phyloP scores from a whole-genome alignment of 176 grass and related monocot genomes.

The Metroxylon sagu region DNA sequence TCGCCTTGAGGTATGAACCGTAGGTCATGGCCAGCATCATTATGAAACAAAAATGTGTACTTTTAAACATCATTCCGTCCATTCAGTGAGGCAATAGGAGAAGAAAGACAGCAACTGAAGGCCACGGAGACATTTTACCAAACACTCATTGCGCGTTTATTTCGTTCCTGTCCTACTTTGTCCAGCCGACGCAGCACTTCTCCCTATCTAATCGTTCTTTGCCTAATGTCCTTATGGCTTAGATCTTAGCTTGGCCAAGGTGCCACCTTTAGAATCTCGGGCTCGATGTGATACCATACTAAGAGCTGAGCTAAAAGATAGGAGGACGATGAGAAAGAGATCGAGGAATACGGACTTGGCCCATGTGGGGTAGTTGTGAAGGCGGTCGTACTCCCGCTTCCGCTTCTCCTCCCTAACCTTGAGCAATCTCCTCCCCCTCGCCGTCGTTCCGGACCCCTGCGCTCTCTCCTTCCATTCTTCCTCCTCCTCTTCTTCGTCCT shows the following conservation, averaged over 20 bases:
- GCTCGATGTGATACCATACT: background rate
- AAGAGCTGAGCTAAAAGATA: background rate
- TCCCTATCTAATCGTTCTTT: too few species aligned
- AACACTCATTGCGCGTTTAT: background rate
- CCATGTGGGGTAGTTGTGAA: slow-evolving; percentile 71
- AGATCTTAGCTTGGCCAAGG: too few species aligned
- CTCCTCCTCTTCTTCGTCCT: slow-evolving; percentile 3
- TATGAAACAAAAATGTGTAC: too few species aligned
- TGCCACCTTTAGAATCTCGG: background rate
- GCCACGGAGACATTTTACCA: background rate
- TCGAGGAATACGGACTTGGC: slow-evolving; percentile 45
- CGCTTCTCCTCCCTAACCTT: slow-evolving; percentile 86
- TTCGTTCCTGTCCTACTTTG: background rate
- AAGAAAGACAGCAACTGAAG: background rate
- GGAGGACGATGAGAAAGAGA: background rate
- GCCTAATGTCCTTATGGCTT: too few species aligned
- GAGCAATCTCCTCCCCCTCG: slow-evolving; percentile 63
- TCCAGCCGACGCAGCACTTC: background rate
- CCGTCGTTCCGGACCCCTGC: slow-evolving; percentile 44
- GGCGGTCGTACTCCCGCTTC: slow-evolving; percentile 51
- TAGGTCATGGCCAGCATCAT: too few species aligned
- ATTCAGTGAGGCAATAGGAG: too few species aligned
- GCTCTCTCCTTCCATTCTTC: slow-evolving; percentile 6
- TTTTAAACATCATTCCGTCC: too few species aligned
- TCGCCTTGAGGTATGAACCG: too few species aligned